A percentile compares a stretch with the other conserved stretches of the same genome.
Conservation (phyloP, 805 yeast species). For the Sugiyamaella marilandica region DNA sequence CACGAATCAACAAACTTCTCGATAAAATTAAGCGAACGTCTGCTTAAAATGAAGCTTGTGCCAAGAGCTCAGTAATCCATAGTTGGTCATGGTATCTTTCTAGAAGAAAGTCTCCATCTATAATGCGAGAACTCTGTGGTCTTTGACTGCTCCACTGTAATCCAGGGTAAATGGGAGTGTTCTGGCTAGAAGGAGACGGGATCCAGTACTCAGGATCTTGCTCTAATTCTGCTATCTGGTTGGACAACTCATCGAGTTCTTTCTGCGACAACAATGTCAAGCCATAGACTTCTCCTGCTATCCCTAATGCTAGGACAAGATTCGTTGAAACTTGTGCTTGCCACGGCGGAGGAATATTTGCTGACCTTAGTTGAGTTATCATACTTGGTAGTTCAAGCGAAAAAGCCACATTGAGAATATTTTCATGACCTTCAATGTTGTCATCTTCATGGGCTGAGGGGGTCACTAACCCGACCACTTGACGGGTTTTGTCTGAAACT, state of each 20-base stretch:
- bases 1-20: slow-evolving; percentile 70
- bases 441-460: background rate
- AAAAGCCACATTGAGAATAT: background rate
- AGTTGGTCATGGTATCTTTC: background rate
- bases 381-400: slow-evolving; percentile 9
- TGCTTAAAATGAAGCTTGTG: background rate
- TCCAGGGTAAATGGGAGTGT: slow-evolving; percentile 10
- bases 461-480: slow-evolving; percentile 1
- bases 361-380: slow-evolving; percentile 3
- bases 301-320: slow-evolving; percentile 4
- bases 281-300: slow-evolving; percentile 7
- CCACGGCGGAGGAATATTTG: background rate
- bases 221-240: background rate
- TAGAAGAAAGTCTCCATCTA: slow-evolving; percentile 6
- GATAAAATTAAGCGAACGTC: slow-evolving; percentile 58
- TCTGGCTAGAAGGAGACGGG: background rate
- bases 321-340: background rate
- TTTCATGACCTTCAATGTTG: background rate
- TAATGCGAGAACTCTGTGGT: background rate
- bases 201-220: slow-evolving; percentile 1
- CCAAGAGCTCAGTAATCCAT: slow-evolving; percentile 5
- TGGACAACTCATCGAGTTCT: background rate
- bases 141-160: background rate
- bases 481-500: slow-evolving; percentile 10
- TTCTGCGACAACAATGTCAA: background rate